Percentiles rank a stretch among this genome's conserved stretches.
Evolutionary conservation across 1,284 basidiomycete species (phyloP).

Genomic region (Cryptococcus maquisensis): DNA sequence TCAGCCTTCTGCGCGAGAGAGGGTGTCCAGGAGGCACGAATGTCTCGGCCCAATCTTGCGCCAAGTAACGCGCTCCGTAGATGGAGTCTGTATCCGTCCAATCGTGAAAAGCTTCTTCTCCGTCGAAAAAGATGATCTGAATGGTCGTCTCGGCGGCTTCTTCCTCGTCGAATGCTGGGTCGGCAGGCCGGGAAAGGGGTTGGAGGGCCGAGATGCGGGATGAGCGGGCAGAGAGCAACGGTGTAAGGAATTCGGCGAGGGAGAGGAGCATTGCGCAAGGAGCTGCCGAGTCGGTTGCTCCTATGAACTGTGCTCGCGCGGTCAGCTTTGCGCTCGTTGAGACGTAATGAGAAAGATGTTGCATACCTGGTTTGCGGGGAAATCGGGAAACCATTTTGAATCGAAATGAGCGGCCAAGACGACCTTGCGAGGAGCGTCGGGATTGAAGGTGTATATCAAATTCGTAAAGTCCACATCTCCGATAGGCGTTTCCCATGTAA

Average conservation of each 20-base stretch:
- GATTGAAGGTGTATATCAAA: slow-evolving; percentile 90
- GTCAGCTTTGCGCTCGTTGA: background rate
- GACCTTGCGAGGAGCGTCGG: slow-evolving; percentile 71
- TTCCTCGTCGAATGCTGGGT: slow-evolving; percentile 57
- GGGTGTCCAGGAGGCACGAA: slow-evolving; percentile 58
- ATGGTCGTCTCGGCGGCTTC: slow-evolving; percentile 76
- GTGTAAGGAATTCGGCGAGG: slow-evolving; percentile 71
- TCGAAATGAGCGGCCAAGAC: slow-evolving; percentile 94
- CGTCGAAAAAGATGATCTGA: slow-evolving; percentile 96
- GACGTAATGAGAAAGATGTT: background rate
- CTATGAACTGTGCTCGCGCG: slow-evolving; percentile 68
- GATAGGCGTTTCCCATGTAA: slow-evolving; percentile 75
- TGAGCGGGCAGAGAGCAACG: slow-evolving; percentile 64
- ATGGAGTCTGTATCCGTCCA: slow-evolving; percentile 91
- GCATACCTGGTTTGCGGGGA: slow-evolving; percentile 67
- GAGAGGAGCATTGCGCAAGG: slow-evolving; percentile 92
- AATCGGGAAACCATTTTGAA: slow-evolving; percentile 78
- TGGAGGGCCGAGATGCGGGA: slow-evolving; percentile 54
- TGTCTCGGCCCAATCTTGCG: slow-evolving; percentile 70
- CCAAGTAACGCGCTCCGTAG: slow-evolving; percentile 91
- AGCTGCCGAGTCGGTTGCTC: slow-evolving; percentile 95
- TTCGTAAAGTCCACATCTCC: slow-evolving; percentile 81
- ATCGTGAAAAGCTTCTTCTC: slow-evolving; percentile 88
- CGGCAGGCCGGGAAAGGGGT: slow-evolving; percentile 28
- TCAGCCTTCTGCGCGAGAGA: slow-evolving; percentile 57